phyloP scores from a whole-genome alignment of 2,329 filamentous ascomycete species.

The Ceratocystiopsis brevicomis region DNA sequence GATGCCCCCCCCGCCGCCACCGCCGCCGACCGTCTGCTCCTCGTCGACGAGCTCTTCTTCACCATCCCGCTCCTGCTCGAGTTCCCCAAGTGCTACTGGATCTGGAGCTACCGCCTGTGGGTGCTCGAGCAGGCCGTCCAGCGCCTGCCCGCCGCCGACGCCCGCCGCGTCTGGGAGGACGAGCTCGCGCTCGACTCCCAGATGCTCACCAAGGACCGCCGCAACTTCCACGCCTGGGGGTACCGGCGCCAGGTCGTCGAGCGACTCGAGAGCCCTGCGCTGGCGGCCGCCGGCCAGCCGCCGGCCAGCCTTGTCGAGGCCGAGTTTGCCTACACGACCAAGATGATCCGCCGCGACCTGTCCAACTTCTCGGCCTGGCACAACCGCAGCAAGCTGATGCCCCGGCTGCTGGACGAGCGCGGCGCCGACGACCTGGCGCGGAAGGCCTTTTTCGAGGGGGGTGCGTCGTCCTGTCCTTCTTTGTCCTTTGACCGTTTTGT shows the following conservation, averaged over 20 bases:
- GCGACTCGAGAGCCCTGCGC: slow-evolving; percentile 44
- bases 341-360: slow-evolving; percentile 67
- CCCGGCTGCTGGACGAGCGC: slow-evolving; percentile 53
- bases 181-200: slow-evolving; percentile 70
- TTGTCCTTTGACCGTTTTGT: neutral
- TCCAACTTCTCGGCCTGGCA: slow-evolving; percentile 98
- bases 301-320: slow-evolving; percentile 45
- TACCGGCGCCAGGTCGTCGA: slow-evolving; percentile 66
- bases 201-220: slow-evolving; percentile 69
- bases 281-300: slow-evolving; percentile 19
- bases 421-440: slow-evolving; percentile 43
- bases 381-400: slow-evolving; percentile 67
- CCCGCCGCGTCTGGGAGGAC: slow-evolving; percentile 58
- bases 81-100: slow-evolving; percentile 97
- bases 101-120: slow-evolving; percentile 94
- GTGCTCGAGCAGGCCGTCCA: slow-evolving; percentile 52
- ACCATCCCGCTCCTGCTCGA: slow-evolving; percentile 67
- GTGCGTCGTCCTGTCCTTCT: slow-evolving; percentile 21
- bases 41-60: slow-evolving; percentile 61
- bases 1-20: neutral
- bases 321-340: slow-evolving; percentile 80
- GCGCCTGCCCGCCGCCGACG: slow-evolving; percentile 34
- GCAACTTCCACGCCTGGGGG: slow-evolving; percentile 95
- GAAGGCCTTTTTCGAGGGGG: slow-evolving; percentile 50
- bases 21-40: slow-evolving; percentile 16